phyloP scores from a whole-genome alignment of 1,284 basidiomycete genomes.

The Veloporphyrellus conicus region DNA sequence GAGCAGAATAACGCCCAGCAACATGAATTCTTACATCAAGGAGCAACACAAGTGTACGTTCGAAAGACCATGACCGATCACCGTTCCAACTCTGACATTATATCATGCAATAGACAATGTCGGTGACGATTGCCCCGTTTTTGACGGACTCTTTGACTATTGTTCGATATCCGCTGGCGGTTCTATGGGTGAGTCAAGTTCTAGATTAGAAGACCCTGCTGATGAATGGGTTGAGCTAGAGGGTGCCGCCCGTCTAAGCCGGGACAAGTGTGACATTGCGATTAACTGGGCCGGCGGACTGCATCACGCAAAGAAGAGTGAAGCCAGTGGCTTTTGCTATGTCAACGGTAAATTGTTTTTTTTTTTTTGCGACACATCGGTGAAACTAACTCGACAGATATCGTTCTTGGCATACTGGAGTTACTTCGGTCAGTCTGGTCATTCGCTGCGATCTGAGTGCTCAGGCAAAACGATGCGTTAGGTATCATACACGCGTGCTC shows the following conservation, averaged over 20 bases:
- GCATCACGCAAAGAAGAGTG: slow-evolving; percentile 98
- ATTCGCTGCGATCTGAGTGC: not conserved
- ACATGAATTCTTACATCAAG: slow-evolving; percentile 83
- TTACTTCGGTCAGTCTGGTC: slow-evolving; percentile 64
- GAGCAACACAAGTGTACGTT: slow-evolving; percentile 93
- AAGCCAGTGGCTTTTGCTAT: slow-evolving; percentile 98
- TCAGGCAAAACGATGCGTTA: slow-evolving; percentile 25
- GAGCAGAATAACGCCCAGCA: slow-evolving; percentile 78
- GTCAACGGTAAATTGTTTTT: slow-evolving; percentile 76
- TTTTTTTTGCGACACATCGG: not conserved
- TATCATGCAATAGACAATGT: slow-evolving; percentile 60
- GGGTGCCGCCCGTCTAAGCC: slow-evolving; percentile 90
- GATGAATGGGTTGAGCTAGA: slow-evolving; percentile 48
- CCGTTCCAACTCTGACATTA: not conserved
- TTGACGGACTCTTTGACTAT: slow-evolving; percentile 97
- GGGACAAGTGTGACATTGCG: slow-evolving; percentile 98
- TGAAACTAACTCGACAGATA: slow-evolving; percentile 54
- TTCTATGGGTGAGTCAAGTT: slow-evolving; percentile 78
- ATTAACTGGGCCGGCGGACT: slow-evolving; percentile 98
- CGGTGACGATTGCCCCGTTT: slow-evolving; percentile 96
- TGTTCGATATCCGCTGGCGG: slow-evolving; percentile 98
- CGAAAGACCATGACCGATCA: not conserved
- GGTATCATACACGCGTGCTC: slow-evolving; percentile 91
- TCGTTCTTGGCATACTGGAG: slow-evolving; percentile 95
- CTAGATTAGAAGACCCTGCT: not conserved